Percentiles rank a stretch among this genome's conserved stretches.
phyloP scores from a whole-genome alignment of 1,284 basidiomycete genomes.

The Puccinia triticina region DNA sequence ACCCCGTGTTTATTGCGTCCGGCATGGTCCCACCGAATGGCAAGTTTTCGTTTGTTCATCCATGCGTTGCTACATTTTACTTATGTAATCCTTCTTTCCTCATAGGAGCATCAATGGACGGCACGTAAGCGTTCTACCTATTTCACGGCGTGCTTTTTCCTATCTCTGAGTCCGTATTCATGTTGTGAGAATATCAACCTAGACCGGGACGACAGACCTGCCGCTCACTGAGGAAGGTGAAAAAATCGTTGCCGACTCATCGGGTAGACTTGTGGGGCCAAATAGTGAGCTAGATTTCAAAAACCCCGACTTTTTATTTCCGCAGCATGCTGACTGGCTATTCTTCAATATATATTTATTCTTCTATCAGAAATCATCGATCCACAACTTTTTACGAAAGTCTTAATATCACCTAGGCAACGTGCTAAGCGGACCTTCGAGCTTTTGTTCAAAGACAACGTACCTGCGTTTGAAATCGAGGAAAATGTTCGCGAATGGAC shows the following conservation, averaged over 20 bases:
- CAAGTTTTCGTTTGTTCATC: neutral
- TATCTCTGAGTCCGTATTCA: neutral
- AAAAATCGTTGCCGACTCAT: conserved; percentile 71
- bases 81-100: neutral
- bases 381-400: conserved; percentile 74
- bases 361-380: conserved; percentile 72
- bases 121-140: conserved; percentile 25
- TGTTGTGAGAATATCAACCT: neutral
- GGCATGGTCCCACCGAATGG: conserved; percentile 48
- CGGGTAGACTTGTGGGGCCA: conserved; percentile 71
- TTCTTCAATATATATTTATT: neutral
- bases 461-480: conserved; percentile 49
- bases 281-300: conserved; percentile 67
- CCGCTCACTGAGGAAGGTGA: conserved; percentile 82
- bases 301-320: conserved; percentile 12
- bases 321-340: conserved; percentile 23
- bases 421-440: conserved; percentile 84
- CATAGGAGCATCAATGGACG: conserved; percentile 44
- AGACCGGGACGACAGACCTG: conserved; percentile 87
- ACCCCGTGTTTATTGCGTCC: conserved; percentile 38
- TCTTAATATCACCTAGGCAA: conserved; percentile 78
- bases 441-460: conserved; percentile 67
- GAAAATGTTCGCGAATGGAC: conserved; percentile 55
- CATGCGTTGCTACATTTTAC: neutral
- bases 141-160: neutral